Conservation (phyloP, 1,284 basidiomycete genomes). For the Coriolopsis trogii region DNA sequence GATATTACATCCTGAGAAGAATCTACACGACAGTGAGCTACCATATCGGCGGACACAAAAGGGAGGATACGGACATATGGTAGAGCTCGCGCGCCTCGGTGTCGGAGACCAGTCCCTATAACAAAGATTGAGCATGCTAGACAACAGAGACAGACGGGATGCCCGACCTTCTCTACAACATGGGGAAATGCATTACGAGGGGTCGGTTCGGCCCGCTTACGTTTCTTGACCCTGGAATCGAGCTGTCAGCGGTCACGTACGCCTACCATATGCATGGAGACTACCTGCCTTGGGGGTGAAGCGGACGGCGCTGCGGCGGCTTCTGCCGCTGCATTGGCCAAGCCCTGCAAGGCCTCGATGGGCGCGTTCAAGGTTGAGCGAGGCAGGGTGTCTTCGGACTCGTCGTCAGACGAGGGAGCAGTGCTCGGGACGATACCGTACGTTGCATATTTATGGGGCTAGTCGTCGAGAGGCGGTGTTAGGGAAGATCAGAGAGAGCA, state of each 20-base stretch:
- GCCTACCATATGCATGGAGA: background rate
- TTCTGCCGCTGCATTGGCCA: slow-evolving; percentile 92
- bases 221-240: slow-evolving; percentile 72
- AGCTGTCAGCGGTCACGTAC: slow-evolving; percentile 2
- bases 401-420: slow-evolving; percentile 83
- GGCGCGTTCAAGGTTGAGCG: slow-evolving; percentile 84
- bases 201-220: slow-evolving; percentile 85
- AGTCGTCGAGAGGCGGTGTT: background rate
- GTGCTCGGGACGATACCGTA: slow-evolving; percentile 87
- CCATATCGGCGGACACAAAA: background rate
- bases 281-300: slow-evolving; percentile 18
- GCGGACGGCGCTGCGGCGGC: slow-evolving; percentile 72
- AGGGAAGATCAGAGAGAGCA: slow-evolving; percentile 17
- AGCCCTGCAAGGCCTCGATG: slow-evolving; percentile 89
- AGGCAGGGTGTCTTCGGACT: slow-evolving; percentile 84
- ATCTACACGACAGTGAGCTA: slow-evolving; percentile 52
- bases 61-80: slow-evolving; percentile 61
- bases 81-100: slow-evolving; percentile 79
- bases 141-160: background rate
- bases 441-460: slow-evolving; percentile 80
- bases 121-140: background rate
- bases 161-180: slow-evolving; percentile 75
- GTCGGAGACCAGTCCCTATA: slow-evolving; percentile 75
- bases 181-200: slow-evolving; percentile 85
- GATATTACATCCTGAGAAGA: slow-evolving; percentile 93